A percentile compares a stretch with the other conserved stretches of the same genome.
These are phyloP conservation scores for Aphanomyces invadans DNA, from an alignment of 352 stramenopile species.

Conservation along the genomic window DNA sequence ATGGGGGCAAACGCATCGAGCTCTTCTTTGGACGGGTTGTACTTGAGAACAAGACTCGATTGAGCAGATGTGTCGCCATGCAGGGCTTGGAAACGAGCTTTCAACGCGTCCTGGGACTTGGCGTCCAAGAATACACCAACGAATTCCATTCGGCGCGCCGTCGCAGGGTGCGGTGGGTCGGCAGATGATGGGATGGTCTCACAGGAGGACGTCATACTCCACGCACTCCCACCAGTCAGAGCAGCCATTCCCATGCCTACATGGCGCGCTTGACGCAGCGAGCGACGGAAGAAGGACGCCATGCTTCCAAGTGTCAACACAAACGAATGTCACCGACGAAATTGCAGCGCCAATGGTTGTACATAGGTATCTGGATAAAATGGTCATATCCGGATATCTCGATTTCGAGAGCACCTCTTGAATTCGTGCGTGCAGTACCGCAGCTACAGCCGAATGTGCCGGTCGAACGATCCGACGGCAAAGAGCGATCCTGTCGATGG, in stretches of 20 bases:
- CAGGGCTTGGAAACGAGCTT: constrained; percentile 48
- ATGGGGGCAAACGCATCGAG: constrained; percentile 67
- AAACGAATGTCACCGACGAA: constrained; percentile 1
- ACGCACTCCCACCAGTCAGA: background rate
- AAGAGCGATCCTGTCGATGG: no score
- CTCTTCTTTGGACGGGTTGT: constrained; percentile 60
- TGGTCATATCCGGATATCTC: background rate
- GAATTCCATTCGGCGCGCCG: constrained; percentile 38
- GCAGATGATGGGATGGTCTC: background rate
- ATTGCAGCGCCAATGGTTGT: constrained; percentile 7
- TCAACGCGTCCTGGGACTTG: constrained; percentile 40
- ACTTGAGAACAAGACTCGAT: constrained; percentile 61
- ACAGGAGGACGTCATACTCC: background rate
- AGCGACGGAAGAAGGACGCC: constrained; percentile 20
- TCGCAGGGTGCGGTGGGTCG: background rate
- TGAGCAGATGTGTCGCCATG: constrained; percentile 31
- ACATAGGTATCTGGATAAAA: no score
- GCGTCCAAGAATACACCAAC: constrained; percentile 69
- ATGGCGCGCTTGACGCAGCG: background rate
- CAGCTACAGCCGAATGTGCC: no score
- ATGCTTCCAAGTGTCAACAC: no score
- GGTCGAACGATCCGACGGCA: no score
- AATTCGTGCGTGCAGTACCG: no score
- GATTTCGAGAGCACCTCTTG: no score
- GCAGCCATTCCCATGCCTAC: constrained; percentile 1